These are phyloP conservation scores for Monosporascus cannonballus DNA, from an alignment of 2,329 filamentous ascomycete species.

Conservation along the genomic window DNA sequence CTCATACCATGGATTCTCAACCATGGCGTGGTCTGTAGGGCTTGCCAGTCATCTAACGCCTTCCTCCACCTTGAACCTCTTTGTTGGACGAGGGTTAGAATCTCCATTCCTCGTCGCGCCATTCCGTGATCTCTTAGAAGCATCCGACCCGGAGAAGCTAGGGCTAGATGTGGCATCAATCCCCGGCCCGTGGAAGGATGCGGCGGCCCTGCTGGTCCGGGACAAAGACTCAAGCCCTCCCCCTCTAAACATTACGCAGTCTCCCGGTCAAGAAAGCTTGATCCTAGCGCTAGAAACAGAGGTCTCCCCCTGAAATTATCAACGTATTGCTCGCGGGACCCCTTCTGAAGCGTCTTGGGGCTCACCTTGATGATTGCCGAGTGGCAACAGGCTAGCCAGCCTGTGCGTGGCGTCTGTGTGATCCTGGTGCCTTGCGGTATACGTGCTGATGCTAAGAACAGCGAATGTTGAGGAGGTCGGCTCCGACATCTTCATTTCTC, in stretches of 20 bases:
- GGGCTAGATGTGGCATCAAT: background rate
- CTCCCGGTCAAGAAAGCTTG: slow-evolving; percentile 3
- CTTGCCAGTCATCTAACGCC: too few relatives aligned
- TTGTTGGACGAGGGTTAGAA: too few relatives aligned
- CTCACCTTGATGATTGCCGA: slow-evolving; percentile 6
- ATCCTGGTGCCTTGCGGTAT: slow-evolving; percentile 2
- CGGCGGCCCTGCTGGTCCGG: slow-evolving; percentile 6
- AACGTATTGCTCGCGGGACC: background rate
- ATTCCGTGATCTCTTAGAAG: background rate
- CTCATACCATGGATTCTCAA: too few relatives aligned
- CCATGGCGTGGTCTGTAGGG: too few relatives aligned
- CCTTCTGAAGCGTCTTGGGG: too few relatives aligned
- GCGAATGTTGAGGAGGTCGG: slow-evolving; percentile 1
- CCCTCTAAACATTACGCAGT: slow-evolving; percentile 4
- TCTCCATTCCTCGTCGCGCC: too few relatives aligned
- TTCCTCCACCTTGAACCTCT: too few relatives aligned
- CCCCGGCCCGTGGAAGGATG: background rate
- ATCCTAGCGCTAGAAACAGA: slow-evolving; percentile 5
- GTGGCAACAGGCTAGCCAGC: slow-evolving; percentile 2
- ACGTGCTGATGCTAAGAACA: slow-evolving; percentile 3
- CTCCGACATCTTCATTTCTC: slow-evolving; percentile 1
- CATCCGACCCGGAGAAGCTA: background rate
- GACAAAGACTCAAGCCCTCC: slow-evolving; percentile 7
- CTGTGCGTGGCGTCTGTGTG: slow-evolving; percentile 6
- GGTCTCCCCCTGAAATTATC: slow-evolving; percentile 2